phyloP scores from a whole-genome alignment of 1,284 basidiomycete genomes.

The Omphalotus olearius region DNA sequence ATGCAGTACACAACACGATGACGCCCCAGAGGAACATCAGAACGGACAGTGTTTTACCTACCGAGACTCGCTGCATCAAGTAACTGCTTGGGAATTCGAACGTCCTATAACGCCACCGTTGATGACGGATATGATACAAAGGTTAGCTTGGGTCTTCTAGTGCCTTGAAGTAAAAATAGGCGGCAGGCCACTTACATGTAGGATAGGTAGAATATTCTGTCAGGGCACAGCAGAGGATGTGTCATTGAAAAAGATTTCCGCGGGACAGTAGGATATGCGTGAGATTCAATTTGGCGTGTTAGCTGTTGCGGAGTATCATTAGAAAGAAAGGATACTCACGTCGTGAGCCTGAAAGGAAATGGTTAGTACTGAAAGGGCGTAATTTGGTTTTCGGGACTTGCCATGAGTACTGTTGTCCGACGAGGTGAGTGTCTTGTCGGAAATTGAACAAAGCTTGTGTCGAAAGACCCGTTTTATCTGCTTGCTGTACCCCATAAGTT shows the following conservation, averaged over 20 bases:
- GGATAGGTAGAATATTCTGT: slow-evolving; percentile 15
- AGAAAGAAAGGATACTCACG: slow-evolving; percentile 7
- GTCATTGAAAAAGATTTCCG: no score
- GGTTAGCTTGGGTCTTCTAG: no score
- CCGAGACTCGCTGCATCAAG: slow-evolving; percentile 17
- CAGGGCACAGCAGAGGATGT: background rate
- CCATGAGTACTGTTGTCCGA: slow-evolving; percentile 17
- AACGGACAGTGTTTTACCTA: slow-evolving; percentile 15
- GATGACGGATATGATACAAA: background rate
- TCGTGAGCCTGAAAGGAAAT: slow-evolving; percentile 11
- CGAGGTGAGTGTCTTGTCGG: slow-evolving; percentile 13
- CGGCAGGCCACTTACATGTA: slow-evolving; percentile 12
- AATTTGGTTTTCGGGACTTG: background rate
- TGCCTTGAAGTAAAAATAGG: no score
- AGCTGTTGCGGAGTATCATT: background rate
- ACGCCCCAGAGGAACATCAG: slow-evolving; percentile 16
- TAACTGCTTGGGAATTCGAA: slow-evolving; percentile 16
- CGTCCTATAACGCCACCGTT: slow-evolving; percentile 3
- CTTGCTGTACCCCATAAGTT: slow-evolving; percentile 17
- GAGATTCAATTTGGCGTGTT: background rate
- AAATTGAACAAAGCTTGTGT: slow-evolving; percentile 16
- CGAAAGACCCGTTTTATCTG: slow-evolving; percentile 16
- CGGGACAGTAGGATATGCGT: background rate
- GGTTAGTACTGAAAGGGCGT: background rate
- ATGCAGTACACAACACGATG: slow-evolving; percentile 14